Evolutionary conservation across 179 eudicot species (phyloP).

Genomic region (Sideroxylon spinosum): DNA sequence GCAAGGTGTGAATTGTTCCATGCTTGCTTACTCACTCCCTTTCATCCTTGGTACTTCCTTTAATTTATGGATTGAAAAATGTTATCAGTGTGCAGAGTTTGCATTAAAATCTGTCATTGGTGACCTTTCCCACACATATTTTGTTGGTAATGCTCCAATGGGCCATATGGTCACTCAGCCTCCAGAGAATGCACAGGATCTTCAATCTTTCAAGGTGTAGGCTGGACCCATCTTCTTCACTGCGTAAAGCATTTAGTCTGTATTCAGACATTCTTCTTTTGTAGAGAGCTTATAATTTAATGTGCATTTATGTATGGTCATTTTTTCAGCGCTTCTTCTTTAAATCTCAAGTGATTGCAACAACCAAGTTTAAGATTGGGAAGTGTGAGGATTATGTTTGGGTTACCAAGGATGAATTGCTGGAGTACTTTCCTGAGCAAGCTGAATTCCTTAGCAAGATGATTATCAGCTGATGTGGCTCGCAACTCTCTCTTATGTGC

Average conservation of each 20-base stretch:
- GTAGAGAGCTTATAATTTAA: neutral
- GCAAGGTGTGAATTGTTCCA: slow-evolving; percentile 52
- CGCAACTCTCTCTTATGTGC: neutral
- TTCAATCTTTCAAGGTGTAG: slow-evolving; percentile 53
- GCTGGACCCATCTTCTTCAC: neutral
- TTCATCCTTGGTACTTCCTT: neutral
- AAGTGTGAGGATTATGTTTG: slow-evolving; percentile 73
- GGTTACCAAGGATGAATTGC: slow-evolving; percentile 82
- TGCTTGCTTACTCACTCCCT: neutral
- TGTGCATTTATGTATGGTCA: neutral
- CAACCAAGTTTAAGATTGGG: slow-evolving; percentile 47
- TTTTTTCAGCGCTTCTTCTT: slow-evolving; percentile 68
- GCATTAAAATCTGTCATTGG: slow-evolving; percentile 78
- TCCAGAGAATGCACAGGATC: slow-evolving; percentile 33
- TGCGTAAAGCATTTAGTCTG: neutral
- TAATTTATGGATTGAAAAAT: slow-evolving; percentile 4
- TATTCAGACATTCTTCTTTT: neutral
- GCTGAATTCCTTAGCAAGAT: slow-evolving; percentile 61
- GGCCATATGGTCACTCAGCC: slow-evolving; percentile 57
- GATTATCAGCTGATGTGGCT: slow-evolving; percentile 51
- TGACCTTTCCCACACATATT: slow-evolving; percentile 79
- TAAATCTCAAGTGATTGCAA: slow-evolving; percentile 77
- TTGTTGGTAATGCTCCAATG: slow-evolving; percentile 95
- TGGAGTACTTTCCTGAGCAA: slow-evolving; percentile 76
- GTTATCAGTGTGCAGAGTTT: slow-evolving; percentile 85